A percentile compares a stretch with the other conserved stretches of the same genome.
phyloP scores from a whole-genome alignment of 2,329 filamentous ascomycete species.

The Fusarium proliferatum region DNA sequence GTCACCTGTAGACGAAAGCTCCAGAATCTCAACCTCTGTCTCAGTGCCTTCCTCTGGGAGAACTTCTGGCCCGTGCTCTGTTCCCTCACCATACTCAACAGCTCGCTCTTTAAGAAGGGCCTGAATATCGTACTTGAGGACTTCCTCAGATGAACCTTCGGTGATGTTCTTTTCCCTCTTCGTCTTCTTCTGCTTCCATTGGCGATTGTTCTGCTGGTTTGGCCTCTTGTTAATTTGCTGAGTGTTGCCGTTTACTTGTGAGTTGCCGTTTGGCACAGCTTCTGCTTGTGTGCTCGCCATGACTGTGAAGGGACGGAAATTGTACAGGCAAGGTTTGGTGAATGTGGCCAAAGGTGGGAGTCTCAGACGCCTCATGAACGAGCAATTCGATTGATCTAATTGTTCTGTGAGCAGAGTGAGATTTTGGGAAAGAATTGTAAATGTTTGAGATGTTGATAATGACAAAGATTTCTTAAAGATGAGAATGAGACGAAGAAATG shows the following conservation, averaged over 20 bases:
- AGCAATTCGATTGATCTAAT: accelerated
- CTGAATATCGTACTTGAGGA: slow-evolving; percentile 72
- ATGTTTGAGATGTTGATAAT: slow-evolving; percentile 5
- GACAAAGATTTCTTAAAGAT: slow-evolving; percentile 12
- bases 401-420: neutral
- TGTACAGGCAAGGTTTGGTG: slow-evolving; percentile 28
- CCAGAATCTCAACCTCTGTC: slow-evolving; percentile 82
- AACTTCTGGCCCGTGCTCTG: slow-evolving; percentile 46
- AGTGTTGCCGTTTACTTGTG: slow-evolving; percentile 20
- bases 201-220: slow-evolving; percentile 34
- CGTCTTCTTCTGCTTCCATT: slow-evolving; percentile 60
- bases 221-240: slow-evolving; percentile 43
- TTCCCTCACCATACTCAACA: slow-evolving; percentile 40
- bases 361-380: slow-evolving; percentile 38
- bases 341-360: slow-evolving; percentile 21
- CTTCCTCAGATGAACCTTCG: slow-evolving; percentile 73
- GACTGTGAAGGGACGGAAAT: slow-evolving; percentile 34
- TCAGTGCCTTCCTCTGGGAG: slow-evolving; percentile 78
- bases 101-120: slow-evolving; percentile 61
- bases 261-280: slow-evolving; percentile 27
- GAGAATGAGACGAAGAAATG: slow-evolving; percentile 37
- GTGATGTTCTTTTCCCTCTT: slow-evolving; percentile 70
- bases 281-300: slow-evolving; percentile 41
- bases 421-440: neutral
- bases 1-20: slow-evolving; percentile 91